Evolutionary conservation across 176 grass and related monocot genomes (phyloP).

Genomic region (Triticum turgidum): DNA sequence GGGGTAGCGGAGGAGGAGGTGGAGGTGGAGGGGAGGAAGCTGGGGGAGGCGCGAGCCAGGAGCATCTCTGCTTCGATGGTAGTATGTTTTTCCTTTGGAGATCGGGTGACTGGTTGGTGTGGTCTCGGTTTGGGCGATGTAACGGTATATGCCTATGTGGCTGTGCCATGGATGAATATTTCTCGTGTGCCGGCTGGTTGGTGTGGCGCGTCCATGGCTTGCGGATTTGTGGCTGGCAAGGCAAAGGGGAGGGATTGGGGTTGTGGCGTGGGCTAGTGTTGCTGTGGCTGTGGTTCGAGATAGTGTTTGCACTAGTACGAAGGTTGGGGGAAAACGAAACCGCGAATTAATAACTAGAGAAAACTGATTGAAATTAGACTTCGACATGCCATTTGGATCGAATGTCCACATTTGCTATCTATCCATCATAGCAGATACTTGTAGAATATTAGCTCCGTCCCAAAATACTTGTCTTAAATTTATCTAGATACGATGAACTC

Average conservation of each 20-base stretch:
- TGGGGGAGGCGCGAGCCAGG: slow-evolving; percentile 44
- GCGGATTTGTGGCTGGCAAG: slow-evolving; percentile 44
- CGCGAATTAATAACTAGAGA: too few species aligned
- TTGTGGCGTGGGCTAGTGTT: background rate
- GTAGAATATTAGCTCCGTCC: too few species aligned
- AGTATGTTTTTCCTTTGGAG: background rate
- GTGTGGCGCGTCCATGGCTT: background rate
- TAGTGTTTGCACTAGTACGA: too few species aligned
- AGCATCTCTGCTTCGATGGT: slow-evolving; percentile 22
- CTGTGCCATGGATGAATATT: slow-evolving; percentile 6
- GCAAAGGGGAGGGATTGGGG: background rate
- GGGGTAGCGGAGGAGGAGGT: slow-evolving; percentile 24
- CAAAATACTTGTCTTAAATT: too few species aligned
- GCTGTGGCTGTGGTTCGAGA: slow-evolving; percentile 10
- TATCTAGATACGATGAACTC: too few species aligned
- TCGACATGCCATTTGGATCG: too few species aligned
- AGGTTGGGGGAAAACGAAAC: too few species aligned
- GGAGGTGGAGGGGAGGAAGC: slow-evolving; percentile 40
- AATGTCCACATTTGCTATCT: too few species aligned
- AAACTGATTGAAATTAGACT: too few species aligned
- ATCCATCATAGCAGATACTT: too few species aligned
- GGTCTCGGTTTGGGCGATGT: background rate
- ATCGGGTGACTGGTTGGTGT: slow-evolving; percentile 29
- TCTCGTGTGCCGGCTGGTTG: background rate
- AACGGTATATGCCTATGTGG: slow-evolving; percentile 19